Percentiles rank a stretch among this genome's conserved stretches.
These are phyloP conservation scores for Verticillium nonalfalfae DNA, from an alignment of 2,329 filamentous ascomycete genomes.

Conservation along the genomic window DNA sequence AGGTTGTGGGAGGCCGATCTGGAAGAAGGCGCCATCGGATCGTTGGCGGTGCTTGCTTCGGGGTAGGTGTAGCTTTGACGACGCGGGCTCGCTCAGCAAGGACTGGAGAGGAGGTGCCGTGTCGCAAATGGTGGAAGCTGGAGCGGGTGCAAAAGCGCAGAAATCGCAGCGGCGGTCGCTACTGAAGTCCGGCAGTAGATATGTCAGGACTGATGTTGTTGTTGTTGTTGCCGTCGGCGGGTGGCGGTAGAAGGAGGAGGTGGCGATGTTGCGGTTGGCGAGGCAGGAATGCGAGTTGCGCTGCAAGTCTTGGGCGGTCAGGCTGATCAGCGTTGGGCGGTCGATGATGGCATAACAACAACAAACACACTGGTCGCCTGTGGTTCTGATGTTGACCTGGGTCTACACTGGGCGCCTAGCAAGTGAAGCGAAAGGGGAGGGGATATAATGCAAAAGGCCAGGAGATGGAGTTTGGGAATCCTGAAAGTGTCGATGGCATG, in stretches of 20 bases:
- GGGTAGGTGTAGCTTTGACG: neutral
- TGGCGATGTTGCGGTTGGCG: neutral
- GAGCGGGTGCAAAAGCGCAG: neutral
- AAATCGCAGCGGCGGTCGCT: neutral
- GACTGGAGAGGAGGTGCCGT: neutral
- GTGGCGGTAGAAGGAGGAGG: neutral
- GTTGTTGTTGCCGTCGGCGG: neutral
- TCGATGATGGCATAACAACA: neutral
- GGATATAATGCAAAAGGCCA: neutral
- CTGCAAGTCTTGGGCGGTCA: neutral
- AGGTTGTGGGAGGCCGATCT: constrained; percentile 48
- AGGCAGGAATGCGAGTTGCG: neutral
- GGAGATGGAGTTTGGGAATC: neutral
- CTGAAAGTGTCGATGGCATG: neutral
- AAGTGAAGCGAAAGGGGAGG: neutral
- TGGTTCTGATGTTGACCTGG: neutral
- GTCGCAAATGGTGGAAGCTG: neutral
- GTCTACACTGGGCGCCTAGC: neutral
- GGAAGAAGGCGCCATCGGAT: constrained; percentile 44
- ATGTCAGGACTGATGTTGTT: neutral
- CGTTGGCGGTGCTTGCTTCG: constrained; percentile 1
- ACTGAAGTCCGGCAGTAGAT: neutral
- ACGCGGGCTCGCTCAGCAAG: neutral
- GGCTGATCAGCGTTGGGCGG: neutral
- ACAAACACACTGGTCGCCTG: neutral